Evolutionary conservation across 2,329 filamentous ascomycete species (phyloP).

Genomic region (Anthostomella pinea): DNA sequence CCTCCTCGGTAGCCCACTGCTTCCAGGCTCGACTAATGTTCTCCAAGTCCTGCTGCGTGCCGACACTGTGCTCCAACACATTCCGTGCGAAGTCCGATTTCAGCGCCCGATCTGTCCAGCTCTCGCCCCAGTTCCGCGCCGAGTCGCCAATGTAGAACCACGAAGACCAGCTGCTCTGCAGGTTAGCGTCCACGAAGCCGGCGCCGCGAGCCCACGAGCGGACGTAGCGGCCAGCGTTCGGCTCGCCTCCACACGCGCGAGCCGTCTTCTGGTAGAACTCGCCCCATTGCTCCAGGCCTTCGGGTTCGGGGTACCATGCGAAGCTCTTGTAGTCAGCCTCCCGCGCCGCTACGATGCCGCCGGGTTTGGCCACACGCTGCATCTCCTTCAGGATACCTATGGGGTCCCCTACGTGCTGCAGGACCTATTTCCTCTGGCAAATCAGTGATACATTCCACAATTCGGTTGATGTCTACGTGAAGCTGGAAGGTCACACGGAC

Average conservation of each 20-base stretch:
- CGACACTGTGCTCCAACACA: slow-evolving; percentile 1
- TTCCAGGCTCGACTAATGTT: slow-evolving; percentile 10
- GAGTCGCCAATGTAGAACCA: slow-evolving; percentile 16
- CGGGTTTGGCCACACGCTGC: slow-evolving; percentile 50
- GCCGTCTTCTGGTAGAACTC: slow-evolving; percentile 10
- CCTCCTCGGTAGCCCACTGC: slow-evolving; percentile 10
- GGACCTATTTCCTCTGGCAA: too few relatives aligned
- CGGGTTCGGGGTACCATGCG: slow-evolving; percentile 14
- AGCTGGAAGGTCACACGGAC: too few relatives aligned
- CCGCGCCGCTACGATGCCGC: slow-evolving; percentile 44
- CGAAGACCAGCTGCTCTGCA: slow-evolving; percentile 11
- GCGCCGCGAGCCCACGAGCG: slow-evolving; percentile 12
- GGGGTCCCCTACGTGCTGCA: slow-evolving; percentile 54
- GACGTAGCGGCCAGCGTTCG: slow-evolving; percentile 13
- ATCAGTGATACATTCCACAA: too few relatives aligned
- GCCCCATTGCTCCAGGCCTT: slow-evolving; percentile 9
- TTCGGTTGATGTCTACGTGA: too few relatives aligned
- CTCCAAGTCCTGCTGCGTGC: slow-evolving; percentile 12
- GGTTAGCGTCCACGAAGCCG: slow-evolving; percentile 7
- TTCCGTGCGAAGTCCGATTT: slow-evolving; percentile 10
- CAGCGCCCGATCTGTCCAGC: slow-evolving; percentile 11
- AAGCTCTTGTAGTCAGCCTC: slow-evolving; percentile 19
- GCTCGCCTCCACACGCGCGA: slow-evolving; percentile 7
- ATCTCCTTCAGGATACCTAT: slow-evolving; percentile 50
- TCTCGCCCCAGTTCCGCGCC: slow-evolving; percentile 8